Evolutionary conservation across 495 filamentous ascomycete species (phyloP), one percentile per base, ranked within the genome.

Genomic region (Friedmanniomyces simplex): DNA sequence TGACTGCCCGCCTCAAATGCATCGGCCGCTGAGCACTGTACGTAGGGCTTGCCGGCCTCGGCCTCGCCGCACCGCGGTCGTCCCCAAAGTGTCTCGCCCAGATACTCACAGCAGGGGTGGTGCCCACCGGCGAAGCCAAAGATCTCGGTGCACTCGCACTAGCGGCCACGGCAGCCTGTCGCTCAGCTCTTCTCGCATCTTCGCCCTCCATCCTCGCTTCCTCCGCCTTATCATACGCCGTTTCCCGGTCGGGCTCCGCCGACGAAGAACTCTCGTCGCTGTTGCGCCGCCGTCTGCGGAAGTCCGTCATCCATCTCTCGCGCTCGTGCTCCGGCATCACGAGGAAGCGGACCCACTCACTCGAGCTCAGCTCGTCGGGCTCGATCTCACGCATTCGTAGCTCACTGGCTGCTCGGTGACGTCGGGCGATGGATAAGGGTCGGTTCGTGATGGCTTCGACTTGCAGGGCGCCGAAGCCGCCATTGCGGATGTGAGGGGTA

Each of bases 311-410:
- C 61, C 61, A 63, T 14, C 61, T 14, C 11, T 63, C 61, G 13
- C 61, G 56, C 48, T 63, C 61, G 25, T 28, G 36, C 48, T 56
- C 57, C 21, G 59, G 59, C 61, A 63, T 63, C 7, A 63, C 61
- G 14, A 63, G 61, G 49, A 63, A 63, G 12, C 57, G 54, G 12
- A 63, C 61, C 61, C 61, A 63, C 26, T 63, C 61, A 46, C 52
- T 52, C 4, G 57, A 60, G 57, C 32, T 52, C 39, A 63, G 57
- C 48, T 63, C 61, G 53, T 60, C 57, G 22, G 61, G 61, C 52
- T 63, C 61, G 48, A 63, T 63, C 52, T 56, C 57, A 1, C 61
- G 61, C 57, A 63, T 63, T 20, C 61, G 61, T 1, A 63, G 57
- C 39, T 59, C 43, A 36, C 42, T 51, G 32, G 61, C 61, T 20